Evolutionary conservation across 306 rosid genomes (phyloP).

Genomic region (Ziziphus jujuba): DNA sequence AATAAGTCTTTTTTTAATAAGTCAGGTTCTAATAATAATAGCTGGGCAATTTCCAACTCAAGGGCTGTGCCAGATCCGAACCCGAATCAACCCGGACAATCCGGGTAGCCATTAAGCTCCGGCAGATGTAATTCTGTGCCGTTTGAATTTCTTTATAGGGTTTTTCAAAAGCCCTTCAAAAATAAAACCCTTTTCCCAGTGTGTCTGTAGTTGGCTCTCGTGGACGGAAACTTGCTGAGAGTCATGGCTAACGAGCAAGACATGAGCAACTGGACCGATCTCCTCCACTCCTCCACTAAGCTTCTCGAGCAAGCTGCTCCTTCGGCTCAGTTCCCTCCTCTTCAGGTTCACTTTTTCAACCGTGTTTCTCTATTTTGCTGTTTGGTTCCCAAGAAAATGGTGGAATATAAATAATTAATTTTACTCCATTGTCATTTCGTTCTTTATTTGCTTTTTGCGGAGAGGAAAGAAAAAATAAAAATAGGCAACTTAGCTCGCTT

Average conservation of each 20-base stretch:
- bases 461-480: neutral
- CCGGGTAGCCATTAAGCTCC: no score
- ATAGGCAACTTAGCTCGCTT: neutral
- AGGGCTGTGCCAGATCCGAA: no score
- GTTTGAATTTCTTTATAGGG: conserved; percentile 23
- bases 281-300: conserved; percentile 89
- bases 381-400: conserved; percentile 25
- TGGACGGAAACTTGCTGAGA: conserved; percentile 6
- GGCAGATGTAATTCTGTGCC: neutral
- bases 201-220: neutral
- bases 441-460: neutral
- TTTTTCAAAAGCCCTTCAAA: conserved; percentile 24
- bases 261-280: conserved; percentile 73
- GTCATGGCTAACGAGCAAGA: conserved; percentile 74
- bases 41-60: no score
- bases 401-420: neutral
- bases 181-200: conserved; percentile 21
- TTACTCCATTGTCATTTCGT: neutral
- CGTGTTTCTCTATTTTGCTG: neutral
- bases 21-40: no score
- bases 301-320: conserved; percentile 99
- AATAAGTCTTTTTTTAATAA: no score
- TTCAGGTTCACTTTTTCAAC: conserved; percentile 60
- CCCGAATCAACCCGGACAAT: no score
- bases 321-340: conserved; percentile 96